Percentiles rank a stretch among this genome's conserved stretches.
Evolutionary conservation across 2,329 filamentous ascomycete species (phyloP).

Genomic region (Trichoderma koningii): DNA sequence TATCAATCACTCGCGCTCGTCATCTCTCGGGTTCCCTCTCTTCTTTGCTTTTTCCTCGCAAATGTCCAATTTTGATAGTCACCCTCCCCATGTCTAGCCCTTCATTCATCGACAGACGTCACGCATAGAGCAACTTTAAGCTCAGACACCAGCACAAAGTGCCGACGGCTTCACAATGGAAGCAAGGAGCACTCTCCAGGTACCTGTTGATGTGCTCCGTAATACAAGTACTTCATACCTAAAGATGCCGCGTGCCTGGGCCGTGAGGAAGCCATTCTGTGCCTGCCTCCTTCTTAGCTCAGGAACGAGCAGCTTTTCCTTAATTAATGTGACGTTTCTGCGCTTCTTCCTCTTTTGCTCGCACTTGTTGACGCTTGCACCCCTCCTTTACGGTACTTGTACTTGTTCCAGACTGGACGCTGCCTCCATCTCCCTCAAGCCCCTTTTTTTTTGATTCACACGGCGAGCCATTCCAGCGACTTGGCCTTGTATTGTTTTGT

Average conservation of each 20-base stretch:
- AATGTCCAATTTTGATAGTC: conserved; percentile 1
- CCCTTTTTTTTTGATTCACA: conserved; percentile 24
- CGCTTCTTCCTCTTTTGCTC: conserved; percentile 18
- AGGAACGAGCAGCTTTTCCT: conserved; percentile 23
- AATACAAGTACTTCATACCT: too few relatives aligned
- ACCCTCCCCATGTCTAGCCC: not conserved
- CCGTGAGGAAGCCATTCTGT: conserved; percentile 4
- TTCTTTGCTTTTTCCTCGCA: not conserved
- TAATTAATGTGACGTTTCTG: conserved; percentile 24
- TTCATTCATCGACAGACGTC: conserved; percentile 5
- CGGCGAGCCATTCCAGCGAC: conserved; percentile 3
- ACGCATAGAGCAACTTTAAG: not conserved
- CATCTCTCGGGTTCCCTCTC: not conserved
- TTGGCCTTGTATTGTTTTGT: not conserved
- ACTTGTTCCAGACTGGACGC: too few relatives aligned
- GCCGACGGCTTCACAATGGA: not conserved
- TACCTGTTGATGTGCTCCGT: too few relatives aligned
- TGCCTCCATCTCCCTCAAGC: conserved; percentile 12
- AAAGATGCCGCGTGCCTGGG: not conserved
- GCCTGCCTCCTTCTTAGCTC: conserved; percentile 18
- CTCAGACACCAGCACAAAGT: not conserved
- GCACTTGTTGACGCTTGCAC: not conserved
- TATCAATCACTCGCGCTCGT: not conserved
- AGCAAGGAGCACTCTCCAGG: too few relatives aligned
- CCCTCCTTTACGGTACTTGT: conserved; percentile 5